Evolutionary conservation across 805 yeast species (phyloP).

Genomic region (Myxozyma lipomycoides): DNA sequence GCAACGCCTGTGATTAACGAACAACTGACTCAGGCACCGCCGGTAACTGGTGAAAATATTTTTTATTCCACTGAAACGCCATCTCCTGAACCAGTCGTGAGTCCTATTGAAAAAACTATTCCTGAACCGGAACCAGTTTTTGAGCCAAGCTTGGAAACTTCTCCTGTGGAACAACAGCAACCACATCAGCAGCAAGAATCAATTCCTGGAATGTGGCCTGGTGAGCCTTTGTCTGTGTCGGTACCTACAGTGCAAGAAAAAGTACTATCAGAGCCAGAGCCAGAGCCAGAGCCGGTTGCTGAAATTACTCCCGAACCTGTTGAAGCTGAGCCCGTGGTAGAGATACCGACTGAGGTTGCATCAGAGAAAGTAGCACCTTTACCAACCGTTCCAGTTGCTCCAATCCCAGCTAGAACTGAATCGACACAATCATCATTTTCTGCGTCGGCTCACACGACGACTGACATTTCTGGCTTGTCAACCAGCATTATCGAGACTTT

Average conservation of each 20-base stretch:
- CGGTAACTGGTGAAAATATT: background rate
- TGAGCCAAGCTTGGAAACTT: background rate
- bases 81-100: background rate
- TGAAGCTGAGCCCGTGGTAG: background rate
- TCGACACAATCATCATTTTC: constrained; percentile 23
- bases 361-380: background rate
- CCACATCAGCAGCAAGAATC: too few relatives aligned
- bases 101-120: background rate
- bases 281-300: background rate
- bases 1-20: background rate
- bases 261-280: background rate
- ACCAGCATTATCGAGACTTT: constrained; percentile 83
- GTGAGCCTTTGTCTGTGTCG: background rate
- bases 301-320: background rate
- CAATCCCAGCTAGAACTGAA: background rate
- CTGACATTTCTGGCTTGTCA: constrained; percentile 60
- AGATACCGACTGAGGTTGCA: background rate
- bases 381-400: background rate
- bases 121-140: background rate
- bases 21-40: background rate
- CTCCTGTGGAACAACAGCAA: too few relatives aligned
- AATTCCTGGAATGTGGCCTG: background rate
- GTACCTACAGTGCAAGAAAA: background rate
- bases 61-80: background rate
- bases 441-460: constrained; percentile 49